Percentiles rank a stretch among this genome's conserved stretches.
Conservation (phyloP, 257 asterid species). For the Nyctanthes arbortristis region DNA sequence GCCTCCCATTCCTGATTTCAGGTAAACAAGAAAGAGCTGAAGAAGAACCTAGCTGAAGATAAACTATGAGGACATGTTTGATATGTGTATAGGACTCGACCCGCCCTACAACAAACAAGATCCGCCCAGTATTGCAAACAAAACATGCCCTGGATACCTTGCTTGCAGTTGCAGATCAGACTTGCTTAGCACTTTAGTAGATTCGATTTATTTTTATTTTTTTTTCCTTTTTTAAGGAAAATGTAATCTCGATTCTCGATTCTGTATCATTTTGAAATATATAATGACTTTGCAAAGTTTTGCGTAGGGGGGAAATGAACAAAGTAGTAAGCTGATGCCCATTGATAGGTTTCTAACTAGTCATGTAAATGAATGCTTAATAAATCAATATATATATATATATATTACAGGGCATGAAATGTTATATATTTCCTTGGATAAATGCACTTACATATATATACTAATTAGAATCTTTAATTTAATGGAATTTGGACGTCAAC, state of each 20-base stretch:
- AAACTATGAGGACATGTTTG: background rate
- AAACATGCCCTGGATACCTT: no score
- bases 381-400: background rate
- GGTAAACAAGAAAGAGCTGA: constrained; percentile 89
- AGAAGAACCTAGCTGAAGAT: constrained; percentile 50
- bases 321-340: background rate
- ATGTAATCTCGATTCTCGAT: no score
- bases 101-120: background rate
- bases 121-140: no score
- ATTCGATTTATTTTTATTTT: no score
- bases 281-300: background rate
- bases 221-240: no score
- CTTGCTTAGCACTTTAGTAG: background rate
- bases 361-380: background rate
- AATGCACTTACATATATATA: no score
- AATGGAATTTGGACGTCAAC: no score
- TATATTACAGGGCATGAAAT: no score
- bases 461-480: no score
- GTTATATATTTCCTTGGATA: no score
- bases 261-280: no score
- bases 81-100: background rate
- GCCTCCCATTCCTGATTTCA: constrained; percentile 21
- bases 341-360: background rate
- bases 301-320: background rate
- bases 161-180: background rate